A percentile compares a stretch with the other conserved stretches of the same genome.
These are phyloP conservation scores for Vitis rotundifolia DNA, from an alignment of 164 flowering plant species.

Conservation along the genomic window DNA sequence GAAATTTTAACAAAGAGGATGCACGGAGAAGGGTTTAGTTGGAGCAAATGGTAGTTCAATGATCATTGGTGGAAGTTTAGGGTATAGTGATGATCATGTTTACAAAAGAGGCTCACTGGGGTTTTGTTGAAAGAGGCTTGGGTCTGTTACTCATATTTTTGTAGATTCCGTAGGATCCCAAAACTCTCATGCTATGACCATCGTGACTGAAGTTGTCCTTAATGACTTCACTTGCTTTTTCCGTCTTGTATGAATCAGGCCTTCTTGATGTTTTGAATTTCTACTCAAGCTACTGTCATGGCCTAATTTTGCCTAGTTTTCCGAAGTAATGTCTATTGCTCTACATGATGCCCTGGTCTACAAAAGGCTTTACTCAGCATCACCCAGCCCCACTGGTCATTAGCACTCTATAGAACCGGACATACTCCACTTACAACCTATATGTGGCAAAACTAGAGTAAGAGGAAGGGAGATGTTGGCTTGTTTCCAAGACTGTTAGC, in stretches of 20 bases:
- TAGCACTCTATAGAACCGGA: too few relatives aligned
- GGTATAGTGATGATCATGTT: conserved; percentile 47
- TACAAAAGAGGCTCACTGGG: conserved; percentile 83
- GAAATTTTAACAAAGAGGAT: conserved; percentile 79
- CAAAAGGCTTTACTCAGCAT: conserved; percentile 90
- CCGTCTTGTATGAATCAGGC: conserved; percentile 76
- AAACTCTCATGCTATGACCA: conserved; percentile 77
- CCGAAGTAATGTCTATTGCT: conserved; percentile 95
- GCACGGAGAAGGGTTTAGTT: conserved; percentile 60
- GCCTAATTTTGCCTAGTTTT: conserved; percentile 82
- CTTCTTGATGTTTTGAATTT: conserved; percentile 91
- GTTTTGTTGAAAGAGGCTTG: conserved; percentile 86
- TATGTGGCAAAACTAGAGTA: too few relatives aligned
- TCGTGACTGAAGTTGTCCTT: conserved; percentile 97
- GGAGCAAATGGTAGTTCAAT: conserved; percentile 46
- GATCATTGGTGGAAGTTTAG: conserved; percentile 49
- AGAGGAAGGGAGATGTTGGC: too few relatives aligned
- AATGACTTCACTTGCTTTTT: conserved; percentile 88
- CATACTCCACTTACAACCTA: too few relatives aligned
- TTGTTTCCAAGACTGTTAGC: too few relatives aligned
- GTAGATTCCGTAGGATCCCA: conserved; percentile 64
- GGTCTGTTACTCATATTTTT: conserved; percentile 92
- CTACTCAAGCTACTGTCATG: too few relatives aligned
- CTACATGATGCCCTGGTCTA: conserved; percentile 91
- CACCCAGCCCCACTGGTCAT: conserved; percentile 75